A percentile compares a stretch with the other conserved stretches of the same genome.
Evolutionary conservation across 371 early-diverging fungal genomes (phyloP).

Genomic region (Coemansia sp.): DNA sequence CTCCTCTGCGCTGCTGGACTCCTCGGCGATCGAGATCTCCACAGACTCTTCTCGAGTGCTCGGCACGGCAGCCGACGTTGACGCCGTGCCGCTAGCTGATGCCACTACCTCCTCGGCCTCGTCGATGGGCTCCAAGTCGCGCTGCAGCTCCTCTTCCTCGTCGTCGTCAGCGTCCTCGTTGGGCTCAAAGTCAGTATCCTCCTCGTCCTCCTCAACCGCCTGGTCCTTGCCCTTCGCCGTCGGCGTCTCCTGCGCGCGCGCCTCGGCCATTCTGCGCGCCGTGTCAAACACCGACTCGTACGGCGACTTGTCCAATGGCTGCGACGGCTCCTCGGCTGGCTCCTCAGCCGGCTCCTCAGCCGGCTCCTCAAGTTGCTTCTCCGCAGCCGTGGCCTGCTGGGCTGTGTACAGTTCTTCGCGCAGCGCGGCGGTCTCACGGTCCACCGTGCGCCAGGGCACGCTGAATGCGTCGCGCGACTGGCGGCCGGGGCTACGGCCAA

Average conservation of each 20-base stretch:
- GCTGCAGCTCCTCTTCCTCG: conserved; percentile 36
- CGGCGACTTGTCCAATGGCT: conserved; percentile 1
- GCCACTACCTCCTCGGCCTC: conserved; percentile 37
- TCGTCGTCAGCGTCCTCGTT: conserved; percentile 32
- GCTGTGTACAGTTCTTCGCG: conserved; percentile 24
- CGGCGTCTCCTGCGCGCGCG: conserved; percentile 7
- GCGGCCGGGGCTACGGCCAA: conserved; percentile 11
- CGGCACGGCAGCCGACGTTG: not conserved
- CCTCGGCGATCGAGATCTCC: conserved; percentile 1
- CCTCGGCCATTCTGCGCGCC: conserved; percentile 27
- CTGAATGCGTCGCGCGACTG: conserved; percentile 21
- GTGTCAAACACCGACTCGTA: conserved; percentile 46
- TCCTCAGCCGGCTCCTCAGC: not conserved
- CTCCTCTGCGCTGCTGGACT: conserved; percentile 6
- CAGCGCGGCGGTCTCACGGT: conserved; percentile 38
- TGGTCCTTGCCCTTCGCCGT: conserved; percentile 11
- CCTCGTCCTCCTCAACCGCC: conserved; percentile 9
- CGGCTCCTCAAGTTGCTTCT: not conserved
- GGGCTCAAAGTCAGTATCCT: conserved; percentile 13
- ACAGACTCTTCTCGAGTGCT: conserved; percentile 1
- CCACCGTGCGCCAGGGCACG: conserved; percentile 42
- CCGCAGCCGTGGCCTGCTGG: conserved; percentile 3
- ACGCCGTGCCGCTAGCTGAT: conserved; percentile 5
- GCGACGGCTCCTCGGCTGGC: not conserved
- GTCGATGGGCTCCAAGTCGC: conserved; percentile 39